Evolutionary conservation across 1,284 basidiomycete genomes (phyloP).

Genomic region (Boletus calvinii): DNA sequence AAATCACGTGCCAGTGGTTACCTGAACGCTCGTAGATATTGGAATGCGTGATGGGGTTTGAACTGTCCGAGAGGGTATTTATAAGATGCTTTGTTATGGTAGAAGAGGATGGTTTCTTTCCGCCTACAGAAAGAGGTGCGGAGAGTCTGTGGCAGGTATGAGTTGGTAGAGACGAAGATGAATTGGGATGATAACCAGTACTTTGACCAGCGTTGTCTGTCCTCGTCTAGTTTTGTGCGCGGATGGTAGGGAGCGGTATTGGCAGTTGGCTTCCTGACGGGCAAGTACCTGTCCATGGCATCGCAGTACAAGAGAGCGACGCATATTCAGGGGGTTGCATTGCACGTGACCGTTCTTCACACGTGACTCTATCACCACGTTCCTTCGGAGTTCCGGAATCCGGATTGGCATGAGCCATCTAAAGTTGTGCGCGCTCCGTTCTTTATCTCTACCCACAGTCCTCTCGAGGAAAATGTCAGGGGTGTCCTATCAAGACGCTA

Average conservation of each 20-base stretch:
- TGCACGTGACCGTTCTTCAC: slow-evolving; percentile 13
- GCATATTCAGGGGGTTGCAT: slow-evolving; percentile 14
- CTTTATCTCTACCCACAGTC: slow-evolving; percentile 15
- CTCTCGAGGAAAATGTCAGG: slow-evolving; percentile 44
- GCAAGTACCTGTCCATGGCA: slow-evolving; percentile 44
- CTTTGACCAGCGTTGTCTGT: slow-evolving; percentile 20
- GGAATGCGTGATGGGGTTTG: slow-evolving; percentile 73
- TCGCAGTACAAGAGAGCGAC: too few species aligned
- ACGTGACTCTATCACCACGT: slow-evolving; percentile 1
- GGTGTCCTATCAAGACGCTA: slow-evolving; percentile 72
- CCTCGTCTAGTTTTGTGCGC: slow-evolving; percentile 19
- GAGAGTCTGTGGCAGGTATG: slow-evolving; percentile 27
- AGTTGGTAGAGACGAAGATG: neutral
- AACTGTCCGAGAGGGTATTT: slow-evolving; percentile 52
- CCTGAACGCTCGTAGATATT: slow-evolving; percentile 61
- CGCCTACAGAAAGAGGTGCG: slow-evolving; percentile 33
- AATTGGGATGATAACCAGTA: neutral
- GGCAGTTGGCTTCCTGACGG: slow-evolving; percentile 33
- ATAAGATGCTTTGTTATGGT: slow-evolving; percentile 56
- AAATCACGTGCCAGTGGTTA: slow-evolving; percentile 27
- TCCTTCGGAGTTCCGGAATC: too few species aligned
- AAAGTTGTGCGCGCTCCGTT: slow-evolving; percentile 17
- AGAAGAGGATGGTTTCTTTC: slow-evolving; percentile 40
- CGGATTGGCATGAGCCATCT: neutral
- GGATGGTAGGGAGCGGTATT: slow-evolving; percentile 10